Conservation (phyloP, 371 early-diverging fungal species). For the Rhizopus delemar region DNA sequence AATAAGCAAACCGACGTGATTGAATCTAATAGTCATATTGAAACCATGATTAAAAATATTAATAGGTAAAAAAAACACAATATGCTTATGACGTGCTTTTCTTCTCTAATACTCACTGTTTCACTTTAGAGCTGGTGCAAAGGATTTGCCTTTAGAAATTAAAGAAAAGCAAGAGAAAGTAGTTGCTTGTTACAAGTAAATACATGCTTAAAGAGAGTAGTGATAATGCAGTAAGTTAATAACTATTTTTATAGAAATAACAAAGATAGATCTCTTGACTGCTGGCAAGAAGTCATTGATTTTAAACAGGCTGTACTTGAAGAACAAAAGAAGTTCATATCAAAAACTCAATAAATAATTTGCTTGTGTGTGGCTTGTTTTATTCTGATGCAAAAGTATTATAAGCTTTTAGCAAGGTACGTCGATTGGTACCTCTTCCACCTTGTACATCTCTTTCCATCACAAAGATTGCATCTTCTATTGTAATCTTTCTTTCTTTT, state of each 20-base stretch:
- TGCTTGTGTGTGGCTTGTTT: not conserved
- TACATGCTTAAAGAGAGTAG: not conserved
- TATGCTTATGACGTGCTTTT: not conserved
- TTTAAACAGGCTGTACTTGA: conserved; percentile 30
- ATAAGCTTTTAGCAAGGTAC: conserved; percentile 65
- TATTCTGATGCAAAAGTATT: conserved; percentile 25
- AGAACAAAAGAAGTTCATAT: conserved; percentile 31
- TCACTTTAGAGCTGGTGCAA: conserved; percentile 16
- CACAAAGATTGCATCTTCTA: conserved; percentile 73
- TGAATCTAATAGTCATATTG: conserved; percentile 11
- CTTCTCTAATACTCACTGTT: not conserved
- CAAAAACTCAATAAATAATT: not conserved
- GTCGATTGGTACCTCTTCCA: conserved; percentile 58
- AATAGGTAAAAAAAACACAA: conserved; percentile 12
- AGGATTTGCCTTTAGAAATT: conserved; percentile 21
- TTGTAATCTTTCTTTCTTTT: conserved; percentile 56
- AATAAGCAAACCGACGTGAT: conserved; percentile 1
- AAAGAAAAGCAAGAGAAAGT: conserved; percentile 24
- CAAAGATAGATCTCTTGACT: conserved; percentile 24
- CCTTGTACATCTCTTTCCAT: conserved; percentile 71
- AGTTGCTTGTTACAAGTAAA: conserved; percentile 29
- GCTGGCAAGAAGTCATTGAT: conserved; percentile 23
- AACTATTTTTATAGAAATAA: conserved; percentile 15
- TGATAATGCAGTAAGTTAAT: not conserved
- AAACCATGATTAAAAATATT: conserved; percentile 21